A percentile compares a stretch with the other conserved stretches of the same genome.
Evolutionary conservation across 306 rosid genomes (phyloP).

Genomic region (Cicer judaicum): DNA sequence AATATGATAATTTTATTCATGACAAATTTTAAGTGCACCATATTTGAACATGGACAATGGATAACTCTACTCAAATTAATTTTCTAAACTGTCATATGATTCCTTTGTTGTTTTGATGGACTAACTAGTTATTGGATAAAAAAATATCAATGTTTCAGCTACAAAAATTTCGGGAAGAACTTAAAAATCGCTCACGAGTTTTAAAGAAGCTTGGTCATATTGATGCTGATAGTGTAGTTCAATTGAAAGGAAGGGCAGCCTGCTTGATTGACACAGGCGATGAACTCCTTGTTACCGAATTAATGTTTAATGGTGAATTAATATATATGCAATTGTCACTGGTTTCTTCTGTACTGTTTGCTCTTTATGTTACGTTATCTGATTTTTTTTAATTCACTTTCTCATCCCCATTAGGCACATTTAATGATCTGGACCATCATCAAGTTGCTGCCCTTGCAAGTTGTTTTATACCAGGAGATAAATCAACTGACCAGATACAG

Average conservation of each 20-base stretch:
- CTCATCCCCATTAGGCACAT: slow-evolving; percentile 66
- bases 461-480: slow-evolving; percentile 95
- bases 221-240: slow-evolving; percentile 90
- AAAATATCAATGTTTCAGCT: slow-evolving; percentile 57
- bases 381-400: slow-evolving; percentile 1
- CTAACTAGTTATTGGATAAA: background rate
- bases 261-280: slow-evolving; percentile 99
- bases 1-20: background rate
- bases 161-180: slow-evolving; percentile 92
- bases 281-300: slow-evolving; percentile 95
- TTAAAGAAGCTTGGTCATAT: slow-evolving; percentile 97
- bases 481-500: slow-evolving; percentile 89
- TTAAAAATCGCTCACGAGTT: slow-evolving; percentile 89
- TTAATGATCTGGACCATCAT: slow-evolving; percentile 93
- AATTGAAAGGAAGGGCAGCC: slow-evolving; percentile 97
- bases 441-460: slow-evolving; percentile 98
- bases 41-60: background rate
- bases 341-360: slow-evolving; percentile 1
- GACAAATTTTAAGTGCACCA: slow-evolving; percentile 14
- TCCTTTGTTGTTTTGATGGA: slow-evolving; percentile 26
- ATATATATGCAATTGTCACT: slow-evolving; percentile 25
- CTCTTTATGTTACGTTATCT: slow-evolving; percentile 29
- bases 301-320: slow-evolving; percentile 91
- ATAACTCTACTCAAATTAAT: slow-evolving; percentile 14
- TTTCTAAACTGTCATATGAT: slow-evolving; percentile 1